These are phyloP conservation scores for Bryopsis sp. DNA, from an alignment of 139 green algal genomes.

Conservation along the genomic window DNA sequence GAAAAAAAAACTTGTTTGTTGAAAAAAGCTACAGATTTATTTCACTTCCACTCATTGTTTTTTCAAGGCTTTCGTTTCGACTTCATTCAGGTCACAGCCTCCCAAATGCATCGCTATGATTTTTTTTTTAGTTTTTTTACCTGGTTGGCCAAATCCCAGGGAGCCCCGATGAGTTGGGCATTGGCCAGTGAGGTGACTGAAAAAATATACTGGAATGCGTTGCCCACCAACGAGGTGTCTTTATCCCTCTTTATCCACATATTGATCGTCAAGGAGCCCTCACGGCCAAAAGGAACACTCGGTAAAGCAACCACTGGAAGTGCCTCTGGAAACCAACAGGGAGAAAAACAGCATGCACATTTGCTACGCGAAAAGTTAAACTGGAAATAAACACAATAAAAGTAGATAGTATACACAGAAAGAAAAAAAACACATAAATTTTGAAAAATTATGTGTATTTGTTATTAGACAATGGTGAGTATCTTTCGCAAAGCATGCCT, in stretches of 20 bases:
- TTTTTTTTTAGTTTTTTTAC: no score
- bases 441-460: neutral
- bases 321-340: neutral
- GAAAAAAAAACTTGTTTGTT: no score
- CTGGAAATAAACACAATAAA: no score
- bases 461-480: neutral
- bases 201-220: neutral
- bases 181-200: neutral
- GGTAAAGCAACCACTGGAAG: neutral
- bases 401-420: no score
- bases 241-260: slow-evolving; percentile 10
- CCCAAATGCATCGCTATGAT: no score
- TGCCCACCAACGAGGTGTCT: neutral
- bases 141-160: neutral
- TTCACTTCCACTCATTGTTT: neutral
- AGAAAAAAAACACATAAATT: neutral
- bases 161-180: neutral
- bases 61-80: neutral
- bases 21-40: no score
- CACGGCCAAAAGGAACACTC: neutral
- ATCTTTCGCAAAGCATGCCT: neutral
- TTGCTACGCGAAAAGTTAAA: no score
- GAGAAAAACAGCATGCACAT: no score
- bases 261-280: neutral
- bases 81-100: no score